Conservation (phyloP, 2,329 filamentous ascomycete genomes). For the Catunica adiposa region DNA sequence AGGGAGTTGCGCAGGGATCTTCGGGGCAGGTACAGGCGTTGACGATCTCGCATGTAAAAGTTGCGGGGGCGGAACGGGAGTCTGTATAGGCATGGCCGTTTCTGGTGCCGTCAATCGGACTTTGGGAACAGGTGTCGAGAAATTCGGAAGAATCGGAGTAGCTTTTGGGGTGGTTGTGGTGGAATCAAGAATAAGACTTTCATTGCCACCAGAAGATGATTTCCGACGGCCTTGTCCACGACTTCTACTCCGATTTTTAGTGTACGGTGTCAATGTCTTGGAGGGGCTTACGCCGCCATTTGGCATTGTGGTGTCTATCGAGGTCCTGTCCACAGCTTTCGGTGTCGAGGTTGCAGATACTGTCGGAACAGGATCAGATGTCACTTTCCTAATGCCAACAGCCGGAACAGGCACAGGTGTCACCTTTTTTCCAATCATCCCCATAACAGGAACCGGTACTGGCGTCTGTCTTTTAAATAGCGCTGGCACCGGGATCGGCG, state of each 20-base stretch:
- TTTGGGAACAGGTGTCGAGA: too few species aligned
- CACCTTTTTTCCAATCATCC: not conserved
- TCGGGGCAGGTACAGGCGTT: not conserved
- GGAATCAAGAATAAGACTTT: too few species aligned
- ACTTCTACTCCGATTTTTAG: too few species aligned
- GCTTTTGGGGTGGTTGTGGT: too few species aligned
- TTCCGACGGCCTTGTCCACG: too few species aligned
- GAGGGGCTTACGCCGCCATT: too few species aligned
- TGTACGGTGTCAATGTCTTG: too few species aligned
- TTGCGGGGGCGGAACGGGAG: slow-evolving; percentile 2
- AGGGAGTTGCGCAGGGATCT: not conserved
- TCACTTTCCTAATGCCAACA: not conserved
- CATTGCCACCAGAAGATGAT: too few species aligned
- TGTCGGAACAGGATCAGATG: not conserved
- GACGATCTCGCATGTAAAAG: not conserved
- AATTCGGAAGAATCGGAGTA: too few species aligned
- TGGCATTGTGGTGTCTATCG: too few species aligned
- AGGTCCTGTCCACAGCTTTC: too few species aligned
- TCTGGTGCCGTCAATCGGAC: too few species aligned
- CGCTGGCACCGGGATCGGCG: slow-evolving; percentile 10
- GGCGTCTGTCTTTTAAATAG: not conserved
- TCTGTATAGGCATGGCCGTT: not conserved
- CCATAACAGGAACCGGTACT: not conserved
- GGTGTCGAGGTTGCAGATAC: not conserved
- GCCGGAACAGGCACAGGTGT: not conserved